Percentiles rank a stretch among this genome's conserved stretches.
Conservation (phyloP, 106 monocot genomes). For the Cymbidium sinense region DNA sequence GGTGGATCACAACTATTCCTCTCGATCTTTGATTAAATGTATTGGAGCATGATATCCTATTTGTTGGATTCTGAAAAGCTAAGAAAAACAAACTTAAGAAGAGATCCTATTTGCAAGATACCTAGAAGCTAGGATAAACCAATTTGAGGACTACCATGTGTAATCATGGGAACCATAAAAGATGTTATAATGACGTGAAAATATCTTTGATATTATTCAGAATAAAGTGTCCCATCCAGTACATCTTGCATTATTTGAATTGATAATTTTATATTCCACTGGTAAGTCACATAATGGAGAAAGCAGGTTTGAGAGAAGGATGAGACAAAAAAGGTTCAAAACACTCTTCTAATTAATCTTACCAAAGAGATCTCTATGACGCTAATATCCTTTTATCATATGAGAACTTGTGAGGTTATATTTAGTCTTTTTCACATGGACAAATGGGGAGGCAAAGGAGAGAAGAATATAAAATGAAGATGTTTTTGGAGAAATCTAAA, state of each 20-base stretch:
- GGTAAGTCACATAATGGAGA: background rate
- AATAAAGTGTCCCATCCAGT: background rate
- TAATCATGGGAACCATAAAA: background rate
- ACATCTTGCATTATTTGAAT: background rate
- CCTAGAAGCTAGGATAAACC: no score
- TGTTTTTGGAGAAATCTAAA: background rate
- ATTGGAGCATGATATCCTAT: no score
- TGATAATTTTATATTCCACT: background rate
- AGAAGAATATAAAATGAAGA: background rate
- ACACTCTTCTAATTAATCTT: background rate
- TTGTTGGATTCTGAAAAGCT: no score
- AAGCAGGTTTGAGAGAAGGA: background rate
- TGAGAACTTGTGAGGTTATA: background rate
- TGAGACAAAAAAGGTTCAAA: background rate
- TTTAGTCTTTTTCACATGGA: background rate
- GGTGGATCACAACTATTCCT: background rate
- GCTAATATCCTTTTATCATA: background rate
- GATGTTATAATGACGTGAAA: background rate
- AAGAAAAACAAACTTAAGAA: no score
- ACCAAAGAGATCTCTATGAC: background rate
- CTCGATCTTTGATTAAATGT: background rate
- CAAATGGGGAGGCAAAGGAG: background rate
- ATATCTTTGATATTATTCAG: background rate
- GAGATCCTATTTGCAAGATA: no score
- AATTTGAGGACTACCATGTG: background rate